phyloP scores from a whole-genome alignment of 108 stramenopile species.

The Seminavis robusta region DNA sequence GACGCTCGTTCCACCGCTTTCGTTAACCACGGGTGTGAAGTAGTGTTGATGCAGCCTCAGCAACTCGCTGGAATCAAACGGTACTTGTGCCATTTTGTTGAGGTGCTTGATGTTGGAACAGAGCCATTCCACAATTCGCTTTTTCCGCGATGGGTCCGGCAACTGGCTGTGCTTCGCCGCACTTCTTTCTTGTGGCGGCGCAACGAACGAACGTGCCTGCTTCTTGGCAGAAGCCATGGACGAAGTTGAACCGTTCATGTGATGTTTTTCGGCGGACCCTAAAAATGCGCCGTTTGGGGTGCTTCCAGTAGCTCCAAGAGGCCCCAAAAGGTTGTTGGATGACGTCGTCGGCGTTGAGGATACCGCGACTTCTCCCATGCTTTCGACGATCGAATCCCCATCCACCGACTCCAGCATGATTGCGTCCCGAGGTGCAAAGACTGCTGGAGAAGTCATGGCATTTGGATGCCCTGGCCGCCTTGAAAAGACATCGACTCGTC shows the following conservation, averaged over 20 bases:
- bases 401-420: constrained; percentile 55
- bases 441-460: neutral
- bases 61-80: constrained; percentile 69
- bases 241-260: neutral
- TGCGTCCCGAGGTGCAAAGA: constrained; percentile 27
- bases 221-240: no score
- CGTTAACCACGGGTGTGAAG: constrained; percentile 70
- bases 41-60: constrained; percentile 75
- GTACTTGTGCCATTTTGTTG: constrained; percentile 65
- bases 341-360: neutral
- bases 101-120: constrained; percentile 61
- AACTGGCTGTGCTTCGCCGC: constrained; percentile 29
- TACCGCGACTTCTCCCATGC: neutral
- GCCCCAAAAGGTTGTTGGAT: no score
- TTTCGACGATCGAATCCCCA: constrained; percentile 24
- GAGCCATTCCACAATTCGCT: constrained; percentile 77
- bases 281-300: no score
- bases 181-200: constrained; percentile 25
- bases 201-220: constrained; percentile 41
- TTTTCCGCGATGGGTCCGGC: constrained; percentile 59
- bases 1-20: constrained; percentile 44
- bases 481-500: constrained; percentile 60
- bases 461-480: constrained; percentile 26
- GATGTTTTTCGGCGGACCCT: neutral
- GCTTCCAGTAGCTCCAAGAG: no score